These are phyloP conservation scores for Fusarium pseudoanthophilum DNA, from an alignment of 2,329 filamentous ascomycete species.

Conservation along the genomic window DNA sequence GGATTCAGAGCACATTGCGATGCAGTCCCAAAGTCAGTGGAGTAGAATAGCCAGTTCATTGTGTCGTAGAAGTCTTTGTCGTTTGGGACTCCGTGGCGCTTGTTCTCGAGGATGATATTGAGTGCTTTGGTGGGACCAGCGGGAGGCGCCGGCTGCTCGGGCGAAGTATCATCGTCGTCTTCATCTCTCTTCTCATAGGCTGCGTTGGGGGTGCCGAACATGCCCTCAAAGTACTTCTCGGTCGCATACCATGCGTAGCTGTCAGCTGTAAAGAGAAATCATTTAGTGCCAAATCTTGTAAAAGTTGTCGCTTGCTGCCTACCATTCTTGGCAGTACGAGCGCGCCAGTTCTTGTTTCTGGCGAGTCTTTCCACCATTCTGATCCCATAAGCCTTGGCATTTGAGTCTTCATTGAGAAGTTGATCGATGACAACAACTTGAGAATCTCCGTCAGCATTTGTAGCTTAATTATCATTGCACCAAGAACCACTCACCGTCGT, in stretches of 20 bases:
- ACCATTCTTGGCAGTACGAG: not conserved
- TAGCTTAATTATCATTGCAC: not conserved
- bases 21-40: not conserved
- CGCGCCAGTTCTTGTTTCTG: not conserved
- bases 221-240: not conserved
- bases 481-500: not conserved
- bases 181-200: not conserved
- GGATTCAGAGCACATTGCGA: not conserved
- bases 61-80: not conserved
- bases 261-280: not conserved
- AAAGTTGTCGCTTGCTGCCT: not conserved
- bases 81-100: not conserved
- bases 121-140: not conserved
- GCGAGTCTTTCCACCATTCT: not conserved
- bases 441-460: not conserved
- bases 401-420: not conserved
- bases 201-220: not conserved
- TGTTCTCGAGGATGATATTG: not conserved
- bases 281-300: not conserved
- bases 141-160: not conserved
- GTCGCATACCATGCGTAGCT: not conserved
- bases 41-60: not conserved
- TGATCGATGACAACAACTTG: not conserved
- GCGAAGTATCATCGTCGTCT: not conserved
- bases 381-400: not conserved